These are phyloP conservation scores for Coniochaeta prunicola DNA, from an alignment of 2,329 filamentous ascomycete genomes.

Conservation along the genomic window DNA sequence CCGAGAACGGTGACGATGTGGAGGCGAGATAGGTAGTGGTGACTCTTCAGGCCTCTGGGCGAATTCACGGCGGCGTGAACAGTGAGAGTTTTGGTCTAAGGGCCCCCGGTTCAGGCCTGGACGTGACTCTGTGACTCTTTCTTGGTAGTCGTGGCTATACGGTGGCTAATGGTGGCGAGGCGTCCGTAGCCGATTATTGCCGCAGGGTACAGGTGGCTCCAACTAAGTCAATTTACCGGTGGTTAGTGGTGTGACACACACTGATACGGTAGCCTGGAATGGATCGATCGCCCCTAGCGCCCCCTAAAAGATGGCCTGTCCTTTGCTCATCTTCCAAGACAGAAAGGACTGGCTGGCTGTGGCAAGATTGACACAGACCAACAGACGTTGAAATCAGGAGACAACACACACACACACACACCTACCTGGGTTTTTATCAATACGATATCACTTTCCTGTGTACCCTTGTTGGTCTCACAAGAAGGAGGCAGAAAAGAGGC, in stretches of 20 bases:
- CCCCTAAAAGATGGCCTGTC: not conserved
- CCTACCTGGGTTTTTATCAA: not conserved
- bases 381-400: not conserved
- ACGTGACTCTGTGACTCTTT: conserved; percentile 1
- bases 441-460: not conserved
- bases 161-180: conserved; percentile 2
- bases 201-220: not conserved
- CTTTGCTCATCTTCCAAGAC: not conserved
- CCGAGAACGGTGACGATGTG: not conserved
- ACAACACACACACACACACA: not conserved
- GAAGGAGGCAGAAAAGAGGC: not conserved
- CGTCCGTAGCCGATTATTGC: not conserved
- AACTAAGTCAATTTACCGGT: not conserved
- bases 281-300: not conserved
- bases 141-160: not conserved
- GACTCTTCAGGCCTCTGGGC: conserved; percentile 2
- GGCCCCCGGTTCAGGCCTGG: not conserved
- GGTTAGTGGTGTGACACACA: conserved; percentile 2
- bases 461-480: not conserved
- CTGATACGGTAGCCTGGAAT: not conserved
- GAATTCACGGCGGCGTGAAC: not conserved
- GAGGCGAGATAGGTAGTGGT: not conserved
- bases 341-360: not conserved
- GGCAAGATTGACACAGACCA: not conserved
- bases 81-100: not conserved